Base-by-base conservation (phyloP, 2,329 filamentous ascomycete genomes). In the Blastomyces silverae region DNA sequence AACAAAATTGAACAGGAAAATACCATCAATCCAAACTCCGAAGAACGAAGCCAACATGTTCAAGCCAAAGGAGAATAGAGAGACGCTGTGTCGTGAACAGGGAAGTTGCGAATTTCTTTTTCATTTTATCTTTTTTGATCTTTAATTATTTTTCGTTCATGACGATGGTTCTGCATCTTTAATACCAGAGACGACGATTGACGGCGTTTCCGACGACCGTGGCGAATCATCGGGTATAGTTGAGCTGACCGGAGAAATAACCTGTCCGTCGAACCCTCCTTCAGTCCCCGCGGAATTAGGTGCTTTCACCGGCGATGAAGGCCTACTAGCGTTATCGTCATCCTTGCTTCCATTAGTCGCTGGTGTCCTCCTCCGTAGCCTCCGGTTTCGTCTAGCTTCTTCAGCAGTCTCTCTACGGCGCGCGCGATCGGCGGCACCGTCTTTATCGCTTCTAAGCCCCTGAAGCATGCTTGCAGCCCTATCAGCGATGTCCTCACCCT, bases 391-490 rank as follows among this genome's bases (percentile, higher is more conserved):
- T 63, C 91, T 81, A 77, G 95, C 91, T 68, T 91, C 89, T 70
- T 94, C 90, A 1, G 90, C 90, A 67, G 86, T 91, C 73, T 92
- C 89, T 72, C 89, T 79, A 71, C 87, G 78, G 64, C 91, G 80
- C 64, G 91, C 81, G 15, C 81, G 79, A 25, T 79, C 80, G 8
- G 82, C 83, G 22, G 81, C 83, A 28, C 58, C 58, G 1, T 61
- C 58, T 3, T 71, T 72, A 53, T 85, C 85, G 53, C 86, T 83
- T 65, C 91, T 85, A 76, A 97, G 88, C 57, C 91, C 91, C 73
- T 96, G 90, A 39, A 97, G 81, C 75, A 97, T 80, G 68, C 88
- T 85, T 1, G 91, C 91, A 2, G 93, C 92, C 62, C 92, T 86
- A 70, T 92, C 89, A 2, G 91, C 92, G 37, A 97, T 87, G 68